Conservation (phyloP, 164 flowering plant genomes). For the Tetrastigma voinierianum region DNA sequence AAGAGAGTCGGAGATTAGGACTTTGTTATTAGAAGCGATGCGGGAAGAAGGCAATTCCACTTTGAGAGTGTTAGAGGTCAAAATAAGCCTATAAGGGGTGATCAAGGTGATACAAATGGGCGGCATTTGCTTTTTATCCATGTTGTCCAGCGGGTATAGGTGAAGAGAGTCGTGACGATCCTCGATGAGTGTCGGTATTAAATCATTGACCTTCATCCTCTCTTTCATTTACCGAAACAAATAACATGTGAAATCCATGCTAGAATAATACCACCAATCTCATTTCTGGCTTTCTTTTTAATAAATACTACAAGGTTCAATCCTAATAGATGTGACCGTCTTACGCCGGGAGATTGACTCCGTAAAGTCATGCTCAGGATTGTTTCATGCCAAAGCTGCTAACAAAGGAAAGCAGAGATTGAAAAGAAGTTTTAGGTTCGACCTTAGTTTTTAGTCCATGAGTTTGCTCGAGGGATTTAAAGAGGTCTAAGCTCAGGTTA, state of each 20-base stretch:
- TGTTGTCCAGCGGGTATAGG: slow-evolving; percentile 39
- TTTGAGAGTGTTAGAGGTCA: slow-evolving; percentile 20
- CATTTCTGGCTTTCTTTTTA: too few relatives aligned
- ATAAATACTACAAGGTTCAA: too few relatives aligned
- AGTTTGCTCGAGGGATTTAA: slow-evolving; percentile 17
- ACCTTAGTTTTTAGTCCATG: background rate
- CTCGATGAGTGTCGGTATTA: slow-evolving; percentile 43
- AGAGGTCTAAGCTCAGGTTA: slow-evolving; percentile 15
- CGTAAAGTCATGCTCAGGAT: background rate
- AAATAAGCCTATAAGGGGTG: slow-evolving; percentile 41
- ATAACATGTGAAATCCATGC: too few relatives aligned
- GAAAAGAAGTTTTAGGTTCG: too few relatives aligned
- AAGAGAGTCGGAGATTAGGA: slow-evolving; percentile 27
- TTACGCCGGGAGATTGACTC: background rate
- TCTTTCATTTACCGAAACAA: too few relatives aligned
- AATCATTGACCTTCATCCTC: slow-evolving; percentile 7
- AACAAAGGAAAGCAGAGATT: too few relatives aligned
- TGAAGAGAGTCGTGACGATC: slow-evolving; percentile 51
- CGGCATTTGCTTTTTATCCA: slow-evolving; percentile 9
- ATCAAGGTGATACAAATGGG: too few relatives aligned
- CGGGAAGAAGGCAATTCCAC: slow-evolving; percentile 41
- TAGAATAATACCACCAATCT: too few relatives aligned
- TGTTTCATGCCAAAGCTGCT: background rate
- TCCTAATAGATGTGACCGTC: too few relatives aligned
- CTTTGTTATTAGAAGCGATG: slow-evolving; percentile 28